A percentile compares a stretch with the other conserved stretches of the same genome.
phyloP scores from a whole-genome alignment of 495 filamentous ascomycete genomes.

The Talaromyces nanjingensis region DNA sequence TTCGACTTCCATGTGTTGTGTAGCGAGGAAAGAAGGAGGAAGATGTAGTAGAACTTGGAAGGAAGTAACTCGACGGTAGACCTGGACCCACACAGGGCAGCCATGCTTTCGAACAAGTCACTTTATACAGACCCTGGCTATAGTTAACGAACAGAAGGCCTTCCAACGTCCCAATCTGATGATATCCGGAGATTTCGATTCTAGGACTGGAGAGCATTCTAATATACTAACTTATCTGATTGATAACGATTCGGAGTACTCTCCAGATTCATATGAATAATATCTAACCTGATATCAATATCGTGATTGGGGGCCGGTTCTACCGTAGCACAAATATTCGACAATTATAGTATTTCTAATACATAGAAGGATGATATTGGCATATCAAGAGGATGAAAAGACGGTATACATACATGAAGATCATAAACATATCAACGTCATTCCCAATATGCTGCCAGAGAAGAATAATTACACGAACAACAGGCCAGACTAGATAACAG shows the following conservation, averaged over 20 bases:
- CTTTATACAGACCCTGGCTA: too few species aligned
- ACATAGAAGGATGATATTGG: not conserved
- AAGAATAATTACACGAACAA: conserved; percentile 1
- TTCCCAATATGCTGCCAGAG: not conserved
- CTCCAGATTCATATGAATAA: too few species aligned
- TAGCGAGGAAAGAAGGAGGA: not conserved
- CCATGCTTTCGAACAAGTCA: not conserved
- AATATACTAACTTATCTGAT: too few species aligned
- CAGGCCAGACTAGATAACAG: not conserved
- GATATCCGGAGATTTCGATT: too few species aligned
- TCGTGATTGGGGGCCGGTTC: too few species aligned
- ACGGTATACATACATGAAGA: not conserved
- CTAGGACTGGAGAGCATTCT: too few species aligned
- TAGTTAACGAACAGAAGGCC: too few species aligned
- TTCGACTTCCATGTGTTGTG: not conserved
- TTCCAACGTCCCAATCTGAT: too few species aligned
- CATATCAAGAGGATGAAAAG: not conserved
- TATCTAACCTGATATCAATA: too few species aligned
- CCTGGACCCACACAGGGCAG: not conserved
- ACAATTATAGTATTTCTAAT: not conserved
- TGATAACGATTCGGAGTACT: too few species aligned
- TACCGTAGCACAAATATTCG: not conserved
- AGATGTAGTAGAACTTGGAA: not conserved
- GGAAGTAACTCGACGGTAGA: not conserved
- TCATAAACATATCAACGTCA: not conserved